Evolutionary conservation across 2,329 filamentous ascomycete species (phyloP).

Genomic region (Clarireedia monteithiana): DNA sequence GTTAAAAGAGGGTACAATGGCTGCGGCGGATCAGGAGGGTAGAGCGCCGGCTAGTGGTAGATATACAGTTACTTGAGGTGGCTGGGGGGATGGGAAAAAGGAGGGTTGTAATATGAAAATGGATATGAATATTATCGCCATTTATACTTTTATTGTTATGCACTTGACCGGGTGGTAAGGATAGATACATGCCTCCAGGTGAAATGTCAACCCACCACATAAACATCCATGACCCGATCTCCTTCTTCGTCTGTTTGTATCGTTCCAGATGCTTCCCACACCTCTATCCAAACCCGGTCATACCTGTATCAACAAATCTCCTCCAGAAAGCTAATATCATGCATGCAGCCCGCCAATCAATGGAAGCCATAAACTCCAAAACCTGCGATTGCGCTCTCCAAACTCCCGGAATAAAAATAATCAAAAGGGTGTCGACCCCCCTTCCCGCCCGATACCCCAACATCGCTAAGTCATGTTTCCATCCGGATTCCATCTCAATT

Average conservation of each 20-base stretch:
- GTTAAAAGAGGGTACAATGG: slow-evolving; percentile 83
- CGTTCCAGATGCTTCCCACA: neutral
- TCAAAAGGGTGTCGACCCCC: too few relatives aligned
- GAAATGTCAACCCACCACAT: too few relatives aligned
- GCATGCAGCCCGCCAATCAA: too few relatives aligned
- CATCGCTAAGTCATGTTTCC: neutral
- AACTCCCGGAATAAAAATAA: too few relatives aligned
- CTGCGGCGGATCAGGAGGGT: slow-evolving; percentile 78
- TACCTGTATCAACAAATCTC: too few relatives aligned
- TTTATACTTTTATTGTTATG: too few relatives aligned
- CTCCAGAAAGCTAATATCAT: too few relatives aligned
- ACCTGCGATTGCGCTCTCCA: neutral
- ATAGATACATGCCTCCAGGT: neutral
- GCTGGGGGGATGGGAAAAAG: neutral
- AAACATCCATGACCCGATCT: too few relatives aligned
- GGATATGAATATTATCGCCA: neutral
- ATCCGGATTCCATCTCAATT: slow-evolving; percentile 35
- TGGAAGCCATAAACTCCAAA: neutral
- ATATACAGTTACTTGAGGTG: slow-evolving; percentile 70
- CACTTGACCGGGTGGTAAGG: too few relatives aligned
- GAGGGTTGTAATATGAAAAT: neutral
- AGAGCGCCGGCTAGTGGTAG: slow-evolving; percentile 71
- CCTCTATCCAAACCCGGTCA: too few relatives aligned
- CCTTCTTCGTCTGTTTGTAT: too few relatives aligned
- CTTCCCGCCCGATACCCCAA: too few relatives aligned